Evolutionary conservation across 2,329 filamentous ascomycete genomes (phyloP), one percentile per base, ranked within the genome.

Genomic region (Aspergillus bombycis): DNA sequence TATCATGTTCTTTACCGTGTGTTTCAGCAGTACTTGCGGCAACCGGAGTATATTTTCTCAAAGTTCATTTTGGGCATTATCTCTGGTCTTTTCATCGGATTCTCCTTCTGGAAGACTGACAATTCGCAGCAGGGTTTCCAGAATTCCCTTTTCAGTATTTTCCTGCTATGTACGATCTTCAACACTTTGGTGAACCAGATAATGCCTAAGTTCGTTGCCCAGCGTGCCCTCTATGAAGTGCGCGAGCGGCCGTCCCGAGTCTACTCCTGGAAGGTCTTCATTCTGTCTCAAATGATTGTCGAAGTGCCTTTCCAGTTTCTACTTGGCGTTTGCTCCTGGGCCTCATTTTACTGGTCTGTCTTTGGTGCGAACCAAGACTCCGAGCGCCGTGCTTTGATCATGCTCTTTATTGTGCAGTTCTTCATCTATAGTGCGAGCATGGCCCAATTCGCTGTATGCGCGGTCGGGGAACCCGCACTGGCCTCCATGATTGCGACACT

Each of bases 11-110:
- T 85, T 12, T 75, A 83, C 67, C 91, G 92, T 71, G 89, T 93
- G 38, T 94, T 93, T 80, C 86, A 93, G 75, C 91, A 94, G 76
- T 94, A 93, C 84, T 95, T 91, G 91, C 89, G 92, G 63, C 92
- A 89, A 0, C 92, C 92, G 0, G 85, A 87, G 4, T 94, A 95
- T 80, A 92, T 95, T 76, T 94, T 93, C 80, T 88, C 90, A 70
- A 95, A 95, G 82, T 76, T 84, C 1, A 80, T 84, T 1, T 86
- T 94, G 19, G 91, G 89, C 73, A 79, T 62, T 32, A 23, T 53
- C 1, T 68, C 70, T 70, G 83, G 77, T 89, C 94, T 71, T 4
- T 93, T 93, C 76, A 91, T 94, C 71, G 92, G 91, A 41, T 92
- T 93, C 75, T 88, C 89, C 63, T 92, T 94, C 79, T 91, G 85